Base-by-base conservation (phyloP, 2,329 filamentous ascomycete genomes). In the Elsinoe perseae region DNA sequence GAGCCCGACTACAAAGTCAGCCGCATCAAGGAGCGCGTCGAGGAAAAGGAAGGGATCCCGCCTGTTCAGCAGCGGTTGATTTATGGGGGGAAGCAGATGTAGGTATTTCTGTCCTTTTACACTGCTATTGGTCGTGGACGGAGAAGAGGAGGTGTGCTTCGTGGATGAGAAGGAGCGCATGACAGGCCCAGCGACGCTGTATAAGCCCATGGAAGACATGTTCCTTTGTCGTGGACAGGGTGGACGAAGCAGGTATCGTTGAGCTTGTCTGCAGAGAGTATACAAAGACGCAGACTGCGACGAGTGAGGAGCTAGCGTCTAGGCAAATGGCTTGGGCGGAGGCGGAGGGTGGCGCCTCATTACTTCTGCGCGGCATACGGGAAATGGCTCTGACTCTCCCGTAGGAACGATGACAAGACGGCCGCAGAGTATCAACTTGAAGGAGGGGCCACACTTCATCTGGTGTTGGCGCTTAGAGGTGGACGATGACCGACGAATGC, bases 51-150 rank as follows among this genome's bases (percentile, higher is more conserved):
- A 71, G 93, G 93, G 57, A 98, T 98, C 66, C 92, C 93, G 42
- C 93, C 93, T 1, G 90, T 93, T 16, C 93, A 98, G 75, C 93
- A 98, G 75, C 85, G 93, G 58, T 77, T 98, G 63, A 98, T 98
- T 68, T 96, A 86, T 69, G 90, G 92, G 55, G 93, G 93, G 67
- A 98, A 98, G 78, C 93, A 98, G 72, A 96, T 98, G 93, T 96
- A 64, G 34, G n/a, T 50, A 44, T 40, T 38, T 25, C 32, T 56
- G 16, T 56, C 16, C 42, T 16, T 25, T 36, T 27, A 40, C 46
- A 46, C 42, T 40, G 36, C 21, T 18, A 10, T 9, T 4, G n/a
- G n/a, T n/a, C n/a, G n/a, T n/a, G n/a, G n/a, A n/a, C n/a, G n/a
- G n/a, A n/a, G n/a, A n/a, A n/a, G n/a, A n/a, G n/a, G n/a, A n/a